phyloP scores from a whole-genome alignment of 331 rosid species.

The Malus hybrid region DNA sequence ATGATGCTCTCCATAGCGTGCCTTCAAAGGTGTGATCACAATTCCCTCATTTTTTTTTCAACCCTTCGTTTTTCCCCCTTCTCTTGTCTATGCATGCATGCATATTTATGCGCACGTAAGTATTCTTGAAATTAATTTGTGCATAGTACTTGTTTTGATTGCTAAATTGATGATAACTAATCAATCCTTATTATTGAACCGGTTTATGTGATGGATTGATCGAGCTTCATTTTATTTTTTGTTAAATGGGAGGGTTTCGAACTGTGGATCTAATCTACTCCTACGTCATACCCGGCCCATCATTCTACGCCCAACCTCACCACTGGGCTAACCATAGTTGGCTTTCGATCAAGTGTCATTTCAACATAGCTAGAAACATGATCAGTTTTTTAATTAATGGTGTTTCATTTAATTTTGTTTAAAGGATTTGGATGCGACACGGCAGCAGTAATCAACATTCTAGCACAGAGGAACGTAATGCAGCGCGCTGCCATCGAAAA shows the following conservation, averaged over 20 bases:
- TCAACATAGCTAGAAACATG: background rate
- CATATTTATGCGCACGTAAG: background rate
- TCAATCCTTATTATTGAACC: background rate
- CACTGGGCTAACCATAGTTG: background rate
- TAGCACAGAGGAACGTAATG: constrained; percentile 48
- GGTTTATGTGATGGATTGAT: background rate
- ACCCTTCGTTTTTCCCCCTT: background rate
- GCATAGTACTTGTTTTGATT: background rate
- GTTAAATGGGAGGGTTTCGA: background rate
- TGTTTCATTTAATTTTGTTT: too few species aligned
- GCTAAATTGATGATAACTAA: background rate
- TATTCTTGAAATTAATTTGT: background rate
- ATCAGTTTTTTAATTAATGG: background rate
- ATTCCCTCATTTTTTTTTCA: background rate
- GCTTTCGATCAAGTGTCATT: background rate
- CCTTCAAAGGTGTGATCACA: constrained; percentile 52
- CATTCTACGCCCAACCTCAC: background rate
- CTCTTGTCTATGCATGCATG: background rate
- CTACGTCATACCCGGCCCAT: background rate
- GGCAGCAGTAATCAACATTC: constrained; percentile 43
- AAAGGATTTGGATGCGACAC: constrained; percentile 61
- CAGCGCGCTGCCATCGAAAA: constrained; percentile 65
- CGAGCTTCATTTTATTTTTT: background rate
- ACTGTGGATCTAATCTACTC: background rate
- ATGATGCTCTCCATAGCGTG: constrained; percentile 57